phyloP scores from a whole-genome alignment of 371 early-diverging fungal species.

The Apophysomyces elegans region DNA sequence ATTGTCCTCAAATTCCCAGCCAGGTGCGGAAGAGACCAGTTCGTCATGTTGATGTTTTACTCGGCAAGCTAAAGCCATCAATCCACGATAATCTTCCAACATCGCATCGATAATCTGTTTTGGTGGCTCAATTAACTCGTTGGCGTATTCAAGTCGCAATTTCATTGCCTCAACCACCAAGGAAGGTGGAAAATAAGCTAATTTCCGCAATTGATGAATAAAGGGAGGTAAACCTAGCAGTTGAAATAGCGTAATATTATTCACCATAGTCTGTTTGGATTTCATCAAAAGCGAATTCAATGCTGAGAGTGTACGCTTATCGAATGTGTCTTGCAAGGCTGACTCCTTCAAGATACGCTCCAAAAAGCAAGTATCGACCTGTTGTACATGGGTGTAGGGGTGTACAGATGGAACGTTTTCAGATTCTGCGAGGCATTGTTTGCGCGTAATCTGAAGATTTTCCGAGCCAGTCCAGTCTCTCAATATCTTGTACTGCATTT shows the following conservation, averaged over 20 bases:
- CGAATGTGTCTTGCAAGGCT: slow-evolving; percentile 79
- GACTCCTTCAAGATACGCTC: slow-evolving; percentile 84
- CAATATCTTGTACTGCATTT: slow-evolving; percentile 74
- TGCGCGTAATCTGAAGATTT: slow-evolving; percentile 62
- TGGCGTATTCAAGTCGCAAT: slow-evolving; percentile 74
- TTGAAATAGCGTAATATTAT: slow-evolving; percentile 62
- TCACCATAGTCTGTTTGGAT: slow-evolving; percentile 68
- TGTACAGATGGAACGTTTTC: neutral
- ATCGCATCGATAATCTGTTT: slow-evolving; percentile 77
- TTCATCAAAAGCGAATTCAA: slow-evolving; percentile 58
- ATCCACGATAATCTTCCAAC: slow-evolving; percentile 79
- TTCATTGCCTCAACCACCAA: slow-evolving; percentile 81
- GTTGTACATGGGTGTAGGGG: neutral
- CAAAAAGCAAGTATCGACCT: slow-evolving; percentile 68
- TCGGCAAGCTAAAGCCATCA: slow-evolving; percentile 70
- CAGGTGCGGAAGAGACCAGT: slow-evolving; percentile 64
- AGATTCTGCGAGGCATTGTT: slow-evolving; percentile 15
- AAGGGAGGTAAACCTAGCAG: slow-evolving; percentile 74
- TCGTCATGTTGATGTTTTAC: slow-evolving; percentile 73
- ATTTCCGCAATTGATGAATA: slow-evolving; percentile 63
- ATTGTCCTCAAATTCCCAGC: slow-evolving; percentile 70
- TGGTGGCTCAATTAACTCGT: slow-evolving; percentile 68
- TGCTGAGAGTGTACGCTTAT: slow-evolving; percentile 71
- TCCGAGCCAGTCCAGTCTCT: slow-evolving; percentile 85
- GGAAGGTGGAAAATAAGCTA: slow-evolving; percentile 79